These are phyloP conservation scores for Plantago rigida DNA, from an alignment of 305 asterid species.

Conservation along the genomic window DNA sequence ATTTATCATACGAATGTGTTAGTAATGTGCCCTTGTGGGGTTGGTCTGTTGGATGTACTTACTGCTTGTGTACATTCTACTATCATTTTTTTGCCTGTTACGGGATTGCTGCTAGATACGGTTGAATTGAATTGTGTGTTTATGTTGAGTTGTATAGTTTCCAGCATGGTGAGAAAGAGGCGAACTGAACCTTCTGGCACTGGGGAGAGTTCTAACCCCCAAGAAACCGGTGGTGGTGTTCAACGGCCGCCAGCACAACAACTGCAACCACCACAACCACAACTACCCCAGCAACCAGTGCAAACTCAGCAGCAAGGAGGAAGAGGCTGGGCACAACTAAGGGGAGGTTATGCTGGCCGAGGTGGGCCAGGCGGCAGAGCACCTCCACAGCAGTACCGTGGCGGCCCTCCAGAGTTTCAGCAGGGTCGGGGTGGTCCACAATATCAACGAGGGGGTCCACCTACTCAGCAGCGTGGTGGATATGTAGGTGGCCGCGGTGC, in stretches of 20 bases:
- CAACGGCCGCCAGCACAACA: conserved; percentile 29
- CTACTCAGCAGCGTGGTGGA: conserved; percentile 41
- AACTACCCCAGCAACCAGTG: background rate
- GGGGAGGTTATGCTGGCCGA: conserved; percentile 66
- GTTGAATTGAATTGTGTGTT: no score
- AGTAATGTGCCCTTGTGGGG: no score
- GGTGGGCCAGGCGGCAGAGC: conserved; percentile 42
- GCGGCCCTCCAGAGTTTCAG: conserved; percentile 40
- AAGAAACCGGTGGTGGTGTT: conserved; percentile 43
- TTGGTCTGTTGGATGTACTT: no score
- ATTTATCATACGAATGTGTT: no score
- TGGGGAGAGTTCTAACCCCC: conserved; percentile 13
- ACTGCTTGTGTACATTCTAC: no score
- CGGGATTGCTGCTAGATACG: no score
- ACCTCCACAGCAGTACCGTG: conserved; percentile 42
- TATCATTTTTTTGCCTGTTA: no score
- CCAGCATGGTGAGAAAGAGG: conserved; percentile 64
- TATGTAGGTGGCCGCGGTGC: conserved; percentile 51
- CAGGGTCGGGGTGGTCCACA: background rate
- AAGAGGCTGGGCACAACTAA: conserved; percentile 55
- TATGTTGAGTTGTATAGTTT: conserved; percentile 25
- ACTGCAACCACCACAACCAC: conserved; percentile 30
- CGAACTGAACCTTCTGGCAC: conserved; percentile 56
- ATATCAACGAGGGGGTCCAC: conserved; percentile 26
- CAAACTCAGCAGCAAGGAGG: conserved; percentile 49